Percentiles rank a stretch among this genome's conserved stretches.
Evolutionary conservation across 805 yeast species (phyloP).

Genomic region (Ogataea siamensis): DNA sequence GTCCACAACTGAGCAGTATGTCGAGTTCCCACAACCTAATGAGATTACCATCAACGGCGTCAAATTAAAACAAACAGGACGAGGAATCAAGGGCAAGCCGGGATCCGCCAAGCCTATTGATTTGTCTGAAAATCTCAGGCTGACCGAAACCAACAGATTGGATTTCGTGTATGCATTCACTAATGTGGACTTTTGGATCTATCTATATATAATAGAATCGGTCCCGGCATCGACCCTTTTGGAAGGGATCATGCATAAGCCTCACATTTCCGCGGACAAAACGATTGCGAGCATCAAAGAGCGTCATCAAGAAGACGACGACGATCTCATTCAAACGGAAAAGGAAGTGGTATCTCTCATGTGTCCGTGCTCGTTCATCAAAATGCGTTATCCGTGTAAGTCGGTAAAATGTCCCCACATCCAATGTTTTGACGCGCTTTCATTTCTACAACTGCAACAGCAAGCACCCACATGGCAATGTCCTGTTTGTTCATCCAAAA

Average conservation of each 20-base stretch:
- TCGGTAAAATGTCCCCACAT: slow-evolving; percentile 73
- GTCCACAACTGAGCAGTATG: slow-evolving; percentile 23
- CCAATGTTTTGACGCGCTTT: slow-evolving; percentile 82
- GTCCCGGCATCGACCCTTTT: slow-evolving; percentile 42
- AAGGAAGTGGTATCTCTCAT: slow-evolving; percentile 60
- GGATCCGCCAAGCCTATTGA: slow-evolving; percentile 87
- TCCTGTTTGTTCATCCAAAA: slow-evolving; percentile 66
- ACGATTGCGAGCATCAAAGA: slow-evolving; percentile 38
- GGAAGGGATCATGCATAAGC: slow-evolving; percentile 40
- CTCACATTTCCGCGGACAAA: slow-evolving; percentile 49
- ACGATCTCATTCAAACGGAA: slow-evolving; percentile 70
- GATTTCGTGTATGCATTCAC: slow-evolving; percentile 61
- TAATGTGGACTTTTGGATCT: slow-evolving; percentile 46
- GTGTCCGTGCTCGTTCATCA: slow-evolving; percentile 75
- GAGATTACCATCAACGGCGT: slow-evolving; percentile 62
- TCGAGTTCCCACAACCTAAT: slow-evolving; percentile 70
- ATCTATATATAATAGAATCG: slow-evolving; percentile 57
- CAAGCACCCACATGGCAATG: slow-evolving; percentile 87
- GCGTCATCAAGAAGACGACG: slow-evolving; percentile 45
- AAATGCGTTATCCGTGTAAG: slow-evolving; percentile 71
- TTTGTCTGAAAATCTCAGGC: slow-evolving; percentile 50
- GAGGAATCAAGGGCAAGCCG: slow-evolving; percentile 71
- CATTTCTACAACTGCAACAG: slow-evolving; percentile 70
- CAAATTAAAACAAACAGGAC: slow-evolving; percentile 50
- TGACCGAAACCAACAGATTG: slow-evolving; percentile 37